These are phyloP conservation scores for Cichorium intybus DNA, from an alignment of 140 eudicot species.

Conservation along the genomic window DNA sequence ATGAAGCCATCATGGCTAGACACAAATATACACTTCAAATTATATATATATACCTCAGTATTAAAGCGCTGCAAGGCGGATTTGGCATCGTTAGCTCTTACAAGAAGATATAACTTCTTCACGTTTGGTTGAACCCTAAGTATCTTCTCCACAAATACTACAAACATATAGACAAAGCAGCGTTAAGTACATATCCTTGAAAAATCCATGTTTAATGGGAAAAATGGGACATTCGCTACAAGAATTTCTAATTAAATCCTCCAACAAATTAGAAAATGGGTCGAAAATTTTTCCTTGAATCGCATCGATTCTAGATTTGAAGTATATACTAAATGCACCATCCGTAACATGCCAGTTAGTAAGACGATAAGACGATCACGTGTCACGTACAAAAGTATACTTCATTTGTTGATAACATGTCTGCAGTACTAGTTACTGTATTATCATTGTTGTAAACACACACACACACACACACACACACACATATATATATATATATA, in stretches of 20 bases:
- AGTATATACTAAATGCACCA: neutral
- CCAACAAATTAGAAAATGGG: neutral
- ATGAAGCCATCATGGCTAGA: no score
- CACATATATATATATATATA: neutral
- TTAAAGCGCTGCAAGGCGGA: slow-evolving; percentile 76
- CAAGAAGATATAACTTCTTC: slow-evolving; percentile 77
- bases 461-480: neutral
- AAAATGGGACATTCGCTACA: neutral
- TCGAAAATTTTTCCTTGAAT: neutral
- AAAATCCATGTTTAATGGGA: neutral
- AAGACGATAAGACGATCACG: neutral
- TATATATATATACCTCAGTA: slow-evolving; percentile 46
- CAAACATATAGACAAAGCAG: neutral
- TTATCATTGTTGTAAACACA: neutral
- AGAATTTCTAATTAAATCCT: neutral
- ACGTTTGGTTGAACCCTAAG: slow-evolving; percentile 91
- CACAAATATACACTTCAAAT: neutral
- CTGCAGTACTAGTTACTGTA: neutral
- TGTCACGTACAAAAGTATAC: neutral
- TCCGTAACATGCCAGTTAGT: neutral
- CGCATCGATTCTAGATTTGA: neutral
- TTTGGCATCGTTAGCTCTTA: slow-evolving; percentile 69
- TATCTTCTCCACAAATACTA: slow-evolving; percentile 88
- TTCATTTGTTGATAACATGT: neutral
- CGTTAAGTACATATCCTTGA: neutral